phyloP scores from a whole-genome alignment of 495 filamentous ascomycete genomes.

The Aspergillus kassunensis region DNA sequence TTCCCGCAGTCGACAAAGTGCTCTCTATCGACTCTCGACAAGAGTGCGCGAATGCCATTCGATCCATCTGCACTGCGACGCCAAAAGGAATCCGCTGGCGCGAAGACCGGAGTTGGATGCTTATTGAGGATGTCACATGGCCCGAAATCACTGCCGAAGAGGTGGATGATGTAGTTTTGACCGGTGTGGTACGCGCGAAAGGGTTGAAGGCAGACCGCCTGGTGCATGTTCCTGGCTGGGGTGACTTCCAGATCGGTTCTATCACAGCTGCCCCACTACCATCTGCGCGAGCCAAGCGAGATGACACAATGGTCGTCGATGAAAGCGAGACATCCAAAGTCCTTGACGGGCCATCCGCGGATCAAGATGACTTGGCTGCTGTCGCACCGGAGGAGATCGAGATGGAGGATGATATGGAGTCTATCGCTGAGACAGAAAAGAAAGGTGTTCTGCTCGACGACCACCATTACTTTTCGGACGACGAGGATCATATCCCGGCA shows the following conservation, averaged over 20 bases:
- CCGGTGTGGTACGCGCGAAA: slow-evolving; percentile 81
- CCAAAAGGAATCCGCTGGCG: slow-evolving; percentile 93
- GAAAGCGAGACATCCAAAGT: slow-evolving; percentile 44
- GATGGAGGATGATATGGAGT: slow-evolving; percentile 66
- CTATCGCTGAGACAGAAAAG: slow-evolving; percentile 52
- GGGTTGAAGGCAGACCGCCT: slow-evolving; percentile 85
- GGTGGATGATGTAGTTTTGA: slow-evolving; percentile 62
- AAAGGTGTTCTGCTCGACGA: slow-evolving; percentile 90
- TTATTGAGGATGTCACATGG: slow-evolving; percentile 78
- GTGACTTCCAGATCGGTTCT: slow-evolving; percentile 89
- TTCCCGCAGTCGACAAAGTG: slow-evolving; percentile 82
- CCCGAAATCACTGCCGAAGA: slow-evolving; percentile 44
- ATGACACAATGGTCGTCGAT: slow-evolving; percentile 70
- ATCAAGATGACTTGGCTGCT: slow-evolving; percentile 76
- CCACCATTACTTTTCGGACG: slow-evolving; percentile 97
- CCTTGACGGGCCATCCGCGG: slow-evolving; percentile 64
- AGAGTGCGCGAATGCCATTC: slow-evolving; percentile 83
- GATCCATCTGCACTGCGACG: slow-evolving; percentile 81
- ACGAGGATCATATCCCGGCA: slow-evolving; percentile 60
- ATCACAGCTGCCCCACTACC: slow-evolving; percentile 68
- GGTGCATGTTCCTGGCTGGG: slow-evolving; percentile 90
- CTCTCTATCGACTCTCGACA: slow-evolving; percentile 79
- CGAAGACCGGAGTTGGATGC: slow-evolving; percentile 91
- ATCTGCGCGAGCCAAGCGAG: slow-evolving; percentile 48
- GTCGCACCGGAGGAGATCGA: slow-evolving; percentile 81